Base-by-base conservation (phyloP, 306 rosid genomes). In the Fagus sylvatica region DNA sequence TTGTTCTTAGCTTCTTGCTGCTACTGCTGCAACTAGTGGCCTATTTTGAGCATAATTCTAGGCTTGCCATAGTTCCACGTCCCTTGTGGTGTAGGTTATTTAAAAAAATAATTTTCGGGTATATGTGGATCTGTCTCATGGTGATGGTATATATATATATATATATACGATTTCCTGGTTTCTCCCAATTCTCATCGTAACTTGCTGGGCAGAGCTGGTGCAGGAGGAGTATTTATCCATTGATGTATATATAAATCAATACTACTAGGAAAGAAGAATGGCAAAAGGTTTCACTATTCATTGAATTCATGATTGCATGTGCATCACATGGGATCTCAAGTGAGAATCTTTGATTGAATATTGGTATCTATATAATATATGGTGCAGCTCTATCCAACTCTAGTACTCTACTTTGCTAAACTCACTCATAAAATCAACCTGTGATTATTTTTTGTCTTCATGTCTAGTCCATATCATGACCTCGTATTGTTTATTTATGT, bases 261-360 rank as follows among this genome's bases (percentile, higher is more conserved):
- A 46, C 9, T 10, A 46, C 9, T 46, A 10, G 51, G 51, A 13
- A 46, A 46, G 15, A 46, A 13, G 51, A 46, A 46, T 8, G 51
- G 34, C 4, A 30, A 32, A 59, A 59, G 41, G 69, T 33, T 62
- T 80, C 56, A 76, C 67, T 9, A 28, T 68, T 84, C 64, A 59
- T 8, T 75, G 71, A 13, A 75, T 22, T 49, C 40, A 56, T 17
- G 46, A 49, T 4, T 70, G 56, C 90, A 87, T 69, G 84, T 84
- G 87, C 80, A 6, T 40, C 84, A 76, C 88, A 81, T 84, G 84
- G 80, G 71, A 51, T 59, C 75, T 57, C 10, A 59, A 36, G 61
- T 69, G 46, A 19, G 65, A 36, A 74, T 69, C 64, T 74, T 33
- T 66, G 6, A 19, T 56, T 30, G n/a, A 69, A 73, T 46, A 22